A percentile compares a stretch with the other conserved stretches of the same genome.
These are phyloP conservation scores for Novymonas esmeraldas DNA, from an alignment of 208 protist genomes.

Conservation along the genomic window DNA sequence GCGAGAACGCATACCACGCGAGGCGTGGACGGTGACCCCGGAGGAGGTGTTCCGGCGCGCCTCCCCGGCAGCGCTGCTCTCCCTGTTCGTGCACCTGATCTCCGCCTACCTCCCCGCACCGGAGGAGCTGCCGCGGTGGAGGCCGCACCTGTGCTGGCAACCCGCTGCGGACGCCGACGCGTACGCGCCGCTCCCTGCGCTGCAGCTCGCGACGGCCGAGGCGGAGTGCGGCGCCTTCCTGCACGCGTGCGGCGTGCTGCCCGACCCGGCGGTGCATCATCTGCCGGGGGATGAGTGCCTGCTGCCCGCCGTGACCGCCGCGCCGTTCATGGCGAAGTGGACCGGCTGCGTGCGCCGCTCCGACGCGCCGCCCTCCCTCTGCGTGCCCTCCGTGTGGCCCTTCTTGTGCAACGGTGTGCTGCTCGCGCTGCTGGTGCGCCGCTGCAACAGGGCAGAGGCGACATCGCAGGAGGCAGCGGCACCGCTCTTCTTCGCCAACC, in stretches of 20 bases:
- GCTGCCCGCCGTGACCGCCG: conserved; percentile 46
- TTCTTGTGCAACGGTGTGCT: conserved; percentile 78
- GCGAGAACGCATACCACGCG: conserved; percentile 18
- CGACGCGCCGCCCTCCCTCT: conserved; percentile 41
- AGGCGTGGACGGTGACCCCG: conserved; percentile 42
- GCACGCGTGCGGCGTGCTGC: conserved; percentile 43
- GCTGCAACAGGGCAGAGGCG: conserved; percentile 20
- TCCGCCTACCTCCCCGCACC: conserved; percentile 43
- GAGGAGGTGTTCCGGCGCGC: conserved; percentile 44
- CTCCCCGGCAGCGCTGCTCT: conserved; percentile 42
- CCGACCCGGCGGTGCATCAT: conserved; percentile 45
- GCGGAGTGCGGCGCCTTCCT: conserved; percentile 54
- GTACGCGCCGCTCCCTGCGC: background rate
- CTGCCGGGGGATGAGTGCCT: conserved; percentile 69
- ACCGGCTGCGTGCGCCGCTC: conserved; percentile 22
- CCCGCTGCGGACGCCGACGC: conserved; percentile 21
- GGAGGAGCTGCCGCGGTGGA: conserved; percentile 34
- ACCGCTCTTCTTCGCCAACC: conserved; percentile 43
- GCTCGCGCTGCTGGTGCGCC: conserved; percentile 49
- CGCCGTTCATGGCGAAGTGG: conserved; percentile 57
- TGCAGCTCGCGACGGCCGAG: conserved; percentile 43
- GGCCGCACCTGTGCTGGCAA: conserved; percentile 48
- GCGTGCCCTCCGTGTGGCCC: conserved; percentile 77
- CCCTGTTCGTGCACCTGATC: conserved; percentile 55
- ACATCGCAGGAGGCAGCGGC: background rate